Evolutionary conservation across 306 rosid species (phyloP).

Genomic region (Mimosa bimucronata): DNA sequence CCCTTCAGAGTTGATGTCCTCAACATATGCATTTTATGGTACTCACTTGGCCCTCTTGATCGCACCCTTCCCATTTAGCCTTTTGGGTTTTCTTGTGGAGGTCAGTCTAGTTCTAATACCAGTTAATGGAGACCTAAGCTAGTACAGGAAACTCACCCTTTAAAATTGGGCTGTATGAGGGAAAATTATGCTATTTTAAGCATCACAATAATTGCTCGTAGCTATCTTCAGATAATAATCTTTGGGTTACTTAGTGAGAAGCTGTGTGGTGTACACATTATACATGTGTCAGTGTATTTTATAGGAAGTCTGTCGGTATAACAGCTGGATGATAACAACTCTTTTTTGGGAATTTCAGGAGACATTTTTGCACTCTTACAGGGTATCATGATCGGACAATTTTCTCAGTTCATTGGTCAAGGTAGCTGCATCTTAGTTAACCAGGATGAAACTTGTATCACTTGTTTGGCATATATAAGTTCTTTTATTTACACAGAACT

Average conservation of each 20-base stretch:
- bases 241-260: background rate
- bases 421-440: slow-evolving; percentile 53
- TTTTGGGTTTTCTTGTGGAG: background rate
- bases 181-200: background rate
- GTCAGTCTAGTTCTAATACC: background rate
- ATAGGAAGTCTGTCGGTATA: background rate
- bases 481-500: slow-evolving; percentile 6
- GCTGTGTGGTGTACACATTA: background rate
- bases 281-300: background rate
- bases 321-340: background rate
- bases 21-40: background rate
- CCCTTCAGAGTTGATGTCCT: background rate
- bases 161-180: background rate
- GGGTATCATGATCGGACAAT: slow-evolving; percentile 97
- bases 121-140: background rate
- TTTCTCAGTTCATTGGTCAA: slow-evolving; percentile 97
- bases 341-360: slow-evolving; percentile 56
- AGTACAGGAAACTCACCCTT: background rate
- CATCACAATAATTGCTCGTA: background rate
- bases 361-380: slow-evolving; percentile 80
- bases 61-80: background rate
- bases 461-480: slow-evolving; percentile 24
- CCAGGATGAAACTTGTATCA: slow-evolving; percentile 22
- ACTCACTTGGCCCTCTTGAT: background rate
- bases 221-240: background rate